Percentiles rank a stretch among this genome's conserved stretches.
Conservation (phyloP, 2,329 filamentous ascomycete species). For the Trichophyton equinum region DNA sequence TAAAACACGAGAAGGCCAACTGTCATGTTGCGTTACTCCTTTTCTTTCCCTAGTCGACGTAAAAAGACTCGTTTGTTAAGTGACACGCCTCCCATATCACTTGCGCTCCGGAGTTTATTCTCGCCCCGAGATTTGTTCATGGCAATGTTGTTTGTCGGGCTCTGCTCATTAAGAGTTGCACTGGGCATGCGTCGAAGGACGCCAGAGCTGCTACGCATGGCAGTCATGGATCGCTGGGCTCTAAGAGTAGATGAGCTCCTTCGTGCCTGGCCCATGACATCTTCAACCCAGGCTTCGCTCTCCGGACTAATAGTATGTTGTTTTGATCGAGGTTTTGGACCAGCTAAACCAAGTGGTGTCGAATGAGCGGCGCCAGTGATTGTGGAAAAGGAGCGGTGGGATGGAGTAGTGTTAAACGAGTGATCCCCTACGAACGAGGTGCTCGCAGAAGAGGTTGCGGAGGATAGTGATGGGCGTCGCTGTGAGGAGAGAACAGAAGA, state of each 20-base stretch:
- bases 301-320: conserved; percentile 32
- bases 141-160: not conserved
- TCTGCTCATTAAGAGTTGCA: conserved; percentile 4
- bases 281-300: conserved; percentile 37
- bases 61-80: conserved; percentile 29
- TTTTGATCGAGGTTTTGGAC: conserved; percentile 30
- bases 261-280: conserved; percentile 34
- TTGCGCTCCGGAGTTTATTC: conserved; percentile 23
- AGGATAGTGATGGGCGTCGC: conserved; percentile 29
- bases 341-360: conserved; percentile 35
- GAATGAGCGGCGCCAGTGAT: conserved; percentile 8
- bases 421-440: conserved; percentile 20
- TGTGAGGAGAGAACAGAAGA: conserved; percentile 19
- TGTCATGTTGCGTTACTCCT: not conserved
- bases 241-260: conserved; percentile 25
- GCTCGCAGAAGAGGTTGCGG: conserved; percentile 27
- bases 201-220: conserved; percentile 6
- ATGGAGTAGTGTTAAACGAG: conserved; percentile 16
- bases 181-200: conserved; percentile 6
- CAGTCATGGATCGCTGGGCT: conserved; percentile 15
- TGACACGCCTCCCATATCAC: conserved; percentile 25
- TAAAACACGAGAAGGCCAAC: not conserved
- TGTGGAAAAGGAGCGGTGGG: conserved; percentile 16
- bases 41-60: conserved; percentile 21
- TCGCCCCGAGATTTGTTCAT: not conserved